A percentile compares a stretch with the other conserved stretches of the same genome.
Conservation (phyloP, 2,329 filamentous ascomycete genomes). For the Colletotrichum orbiculare region DNA sequence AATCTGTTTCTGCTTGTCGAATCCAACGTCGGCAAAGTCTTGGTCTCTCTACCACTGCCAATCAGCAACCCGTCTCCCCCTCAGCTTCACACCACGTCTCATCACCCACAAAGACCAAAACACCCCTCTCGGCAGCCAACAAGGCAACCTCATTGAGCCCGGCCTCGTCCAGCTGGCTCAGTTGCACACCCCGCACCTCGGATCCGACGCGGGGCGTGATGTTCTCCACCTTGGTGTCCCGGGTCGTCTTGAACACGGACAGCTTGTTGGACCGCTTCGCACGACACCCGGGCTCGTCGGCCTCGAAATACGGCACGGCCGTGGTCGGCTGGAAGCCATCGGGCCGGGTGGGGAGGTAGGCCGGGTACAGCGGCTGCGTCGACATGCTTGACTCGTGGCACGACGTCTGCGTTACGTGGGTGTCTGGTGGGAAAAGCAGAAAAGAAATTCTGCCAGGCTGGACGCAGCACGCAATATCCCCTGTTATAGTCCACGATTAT, state of each 20-base stretch:
- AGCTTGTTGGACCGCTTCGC: constrained; percentile 42
- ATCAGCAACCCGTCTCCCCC: too few relatives aligned
- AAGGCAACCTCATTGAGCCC: constrained; percentile 46
- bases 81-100: too few relatives aligned
- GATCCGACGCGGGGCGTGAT: constrained; percentile 45
- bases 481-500: background rate
- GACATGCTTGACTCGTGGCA: constrained; percentile 36
- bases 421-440: background rate
- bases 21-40: constrained; percentile 46
- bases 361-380: constrained; percentile 45
- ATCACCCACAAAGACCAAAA: constrained; percentile 44
- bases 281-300: constrained; percentile 44
- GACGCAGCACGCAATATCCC: constrained; percentile 7
- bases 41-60: constrained; percentile 42
- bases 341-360: constrained; percentile 46
- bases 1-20: constrained; percentile 44
- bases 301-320: constrained; percentile 43
- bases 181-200: constrained; percentile 45
- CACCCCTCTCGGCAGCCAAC: constrained; percentile 45
- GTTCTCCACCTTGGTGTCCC: constrained; percentile 27
- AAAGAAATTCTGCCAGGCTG: background rate
- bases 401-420: too few relatives aligned
- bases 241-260: constrained; percentile 36
- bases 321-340: constrained; percentile 44
- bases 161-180: constrained; percentile 40